Evolutionary conservation across 1,284 basidiomycete genomes (phyloP).

Genomic region (Tilletia caries): DNA sequence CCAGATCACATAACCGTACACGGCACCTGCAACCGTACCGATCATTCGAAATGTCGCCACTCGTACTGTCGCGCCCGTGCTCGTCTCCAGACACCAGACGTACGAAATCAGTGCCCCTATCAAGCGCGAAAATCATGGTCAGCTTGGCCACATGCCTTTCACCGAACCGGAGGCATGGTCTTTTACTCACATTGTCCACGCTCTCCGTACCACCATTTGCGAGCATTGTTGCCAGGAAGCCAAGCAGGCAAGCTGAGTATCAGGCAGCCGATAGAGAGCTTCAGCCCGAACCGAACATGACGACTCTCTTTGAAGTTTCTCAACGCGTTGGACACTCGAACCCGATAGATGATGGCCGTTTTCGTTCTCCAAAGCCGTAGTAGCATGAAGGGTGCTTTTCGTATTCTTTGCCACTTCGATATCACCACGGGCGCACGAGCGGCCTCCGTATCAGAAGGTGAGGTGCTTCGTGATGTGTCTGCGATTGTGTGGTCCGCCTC

Average conservation of each 20-base stretch:
- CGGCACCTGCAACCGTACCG: constrained; percentile 56
- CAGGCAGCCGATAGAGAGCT: constrained; percentile 56
- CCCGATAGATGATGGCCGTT: constrained; percentile 16
- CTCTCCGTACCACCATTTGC: constrained; percentile 54
- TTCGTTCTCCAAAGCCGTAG: not conserved
- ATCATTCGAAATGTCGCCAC: constrained; percentile 56
- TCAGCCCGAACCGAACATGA: constrained; percentile 56
- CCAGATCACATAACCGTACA: constrained; percentile 55
- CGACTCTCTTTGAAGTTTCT: constrained; percentile 52
- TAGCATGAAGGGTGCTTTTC: not conserved
- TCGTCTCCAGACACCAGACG: constrained; percentile 58
- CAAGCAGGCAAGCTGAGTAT: constrained; percentile 56
- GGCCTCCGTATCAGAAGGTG: too few relatives aligned
- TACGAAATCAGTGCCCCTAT: constrained; percentile 47
- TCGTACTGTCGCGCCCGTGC: constrained; percentile 57
- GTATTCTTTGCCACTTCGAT: not conserved
- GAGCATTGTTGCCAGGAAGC: constrained; percentile 36
- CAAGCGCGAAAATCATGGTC: not conserved
- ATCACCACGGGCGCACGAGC: too few relatives aligned
- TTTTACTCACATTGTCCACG: constrained; percentile 54
- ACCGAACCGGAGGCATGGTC: not conserved
- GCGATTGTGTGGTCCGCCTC: not conserved
- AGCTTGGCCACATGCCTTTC: not conserved
- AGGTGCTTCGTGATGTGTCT: too few relatives aligned
- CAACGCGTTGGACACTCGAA: constrained; percentile 25